Evolutionary conservation across 2,329 filamentous ascomycete species (phyloP).

Genomic region (Trichoderma semiorbis): DNA sequence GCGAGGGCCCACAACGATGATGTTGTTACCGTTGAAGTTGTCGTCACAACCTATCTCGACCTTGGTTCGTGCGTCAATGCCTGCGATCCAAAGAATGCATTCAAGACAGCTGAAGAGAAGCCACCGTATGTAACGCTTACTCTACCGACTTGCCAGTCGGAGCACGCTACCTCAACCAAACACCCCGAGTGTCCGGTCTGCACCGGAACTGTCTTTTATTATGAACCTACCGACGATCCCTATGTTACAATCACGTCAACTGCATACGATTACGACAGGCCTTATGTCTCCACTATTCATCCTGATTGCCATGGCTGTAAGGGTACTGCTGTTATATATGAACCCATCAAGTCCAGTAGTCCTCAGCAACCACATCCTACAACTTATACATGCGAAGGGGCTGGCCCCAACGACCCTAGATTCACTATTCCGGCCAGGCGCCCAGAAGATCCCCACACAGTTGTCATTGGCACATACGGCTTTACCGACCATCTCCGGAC

Average conservation of each 20-base stretch:
- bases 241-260: slow-evolving; percentile 26
- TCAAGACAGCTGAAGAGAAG: slow-evolving; percentile 6
- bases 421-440: slow-evolving; percentile 18
- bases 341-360: slow-evolving; percentile 21
- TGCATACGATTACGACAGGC: slow-evolving; percentile 3
- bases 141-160: slow-evolving; percentile 23
- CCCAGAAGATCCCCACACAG: slow-evolving; percentile 18
- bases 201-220: slow-evolving; percentile 26
- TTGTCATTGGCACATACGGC: slow-evolving; percentile 22
- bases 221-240: slow-evolving; percentile 25
- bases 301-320: slow-evolving; percentile 24
- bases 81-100: slow-evolving; percentile 4
- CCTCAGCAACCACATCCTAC: background rate
- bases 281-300: slow-evolving; percentile 24
- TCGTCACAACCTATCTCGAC: slow-evolving; percentile 20
- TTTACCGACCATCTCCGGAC: slow-evolving; percentile 19
- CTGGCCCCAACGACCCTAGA: slow-evolving; percentile 11
- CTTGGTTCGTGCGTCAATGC: slow-evolving; percentile 19
- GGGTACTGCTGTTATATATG: slow-evolving; percentile 27
- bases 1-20: slow-evolving; percentile 15
- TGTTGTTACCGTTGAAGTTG: slow-evolving; percentile 20
- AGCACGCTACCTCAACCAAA: slow-evolving; percentile 23
- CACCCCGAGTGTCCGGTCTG: slow-evolving; percentile 24
- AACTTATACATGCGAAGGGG: slow-evolving; percentile 18
- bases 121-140: slow-evolving; percentile 21